Conservation (phyloP, 805 yeast genomes). For the Ogataea corticis region DNA sequence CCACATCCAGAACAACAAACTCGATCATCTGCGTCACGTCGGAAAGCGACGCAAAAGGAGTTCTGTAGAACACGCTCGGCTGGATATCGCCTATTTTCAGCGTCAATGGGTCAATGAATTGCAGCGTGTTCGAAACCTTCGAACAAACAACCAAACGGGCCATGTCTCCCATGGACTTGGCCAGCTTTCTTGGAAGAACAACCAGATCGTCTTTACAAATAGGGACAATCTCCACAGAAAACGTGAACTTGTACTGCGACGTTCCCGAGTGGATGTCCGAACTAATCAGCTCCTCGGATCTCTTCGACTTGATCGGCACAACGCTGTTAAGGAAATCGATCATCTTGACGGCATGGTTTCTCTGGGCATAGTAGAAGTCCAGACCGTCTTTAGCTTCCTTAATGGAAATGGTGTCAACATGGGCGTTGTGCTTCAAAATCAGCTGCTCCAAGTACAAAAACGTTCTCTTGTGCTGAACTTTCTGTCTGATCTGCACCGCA, state of each 20-base stretch:
- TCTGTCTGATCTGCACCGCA: slow-evolving; percentile 94
- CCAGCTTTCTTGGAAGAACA: slow-evolving; percentile 84
- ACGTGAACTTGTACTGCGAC: slow-evolving; percentile 85
- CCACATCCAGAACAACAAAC: slow-evolving; percentile 90
- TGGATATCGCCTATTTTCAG: slow-evolving; percentile 75
- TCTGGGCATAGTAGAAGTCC: slow-evolving; percentile 87
- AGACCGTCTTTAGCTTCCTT: slow-evolving; percentile 92
- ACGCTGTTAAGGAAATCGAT: slow-evolving; percentile 83
- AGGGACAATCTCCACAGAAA: slow-evolving; percentile 91
- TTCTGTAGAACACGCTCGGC: slow-evolving; percentile 76
- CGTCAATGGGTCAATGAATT: slow-evolving; percentile 83
- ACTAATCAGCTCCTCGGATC: slow-evolving; percentile 88
- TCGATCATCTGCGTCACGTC: slow-evolving; percentile 78
- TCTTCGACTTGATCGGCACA: slow-evolving; percentile 79
- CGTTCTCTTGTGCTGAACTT: slow-evolving; percentile 95
- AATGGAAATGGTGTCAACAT: slow-evolving; percentile 88
- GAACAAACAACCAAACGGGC: slow-evolving; percentile 82
- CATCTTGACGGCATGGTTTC: slow-evolving; percentile 93
- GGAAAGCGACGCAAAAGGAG: slow-evolving; percentile 74
- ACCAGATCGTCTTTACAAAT: slow-evolving; percentile 96
- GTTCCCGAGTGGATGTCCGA: slow-evolving; percentile 91
- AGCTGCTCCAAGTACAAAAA: slow-evolving; percentile 94
- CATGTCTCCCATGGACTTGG: slow-evolving; percentile 79
- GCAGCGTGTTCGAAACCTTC: slow-evolving; percentile 77
- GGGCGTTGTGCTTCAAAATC: slow-evolving; percentile 90